phyloP scores from a whole-genome alignment of 2,329 filamentous ascomycete species.

The Knoxdaviesia capensis region DNA sequence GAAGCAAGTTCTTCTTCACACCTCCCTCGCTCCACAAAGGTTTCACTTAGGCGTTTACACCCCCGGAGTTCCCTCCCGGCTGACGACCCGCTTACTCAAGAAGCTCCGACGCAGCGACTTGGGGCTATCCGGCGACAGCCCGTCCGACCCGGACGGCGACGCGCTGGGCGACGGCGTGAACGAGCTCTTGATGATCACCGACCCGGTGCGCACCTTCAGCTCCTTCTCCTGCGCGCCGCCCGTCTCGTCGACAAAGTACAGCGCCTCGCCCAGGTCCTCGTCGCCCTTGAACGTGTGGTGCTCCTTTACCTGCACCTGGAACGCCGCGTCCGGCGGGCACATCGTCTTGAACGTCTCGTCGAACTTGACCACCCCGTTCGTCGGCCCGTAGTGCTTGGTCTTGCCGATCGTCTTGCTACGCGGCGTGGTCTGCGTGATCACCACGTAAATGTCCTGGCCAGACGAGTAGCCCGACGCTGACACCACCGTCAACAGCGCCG shows the following conservation, averaged over 20 bases:
- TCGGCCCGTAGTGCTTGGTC: conserved; percentile 72
- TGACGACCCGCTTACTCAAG: conserved; percentile 26
- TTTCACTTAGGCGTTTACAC: not conserved
- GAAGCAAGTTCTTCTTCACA: not conserved
- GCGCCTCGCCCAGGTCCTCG: conserved; percentile 61
- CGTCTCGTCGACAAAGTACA: conserved; percentile 84
- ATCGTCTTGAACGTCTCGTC: conserved; percentile 62
- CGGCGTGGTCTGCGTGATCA: conserved; percentile 43
- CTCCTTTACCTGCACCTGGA: conserved; percentile 70
- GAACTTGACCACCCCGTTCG: conserved; percentile 43
- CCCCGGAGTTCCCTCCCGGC: conserved; percentile 22
- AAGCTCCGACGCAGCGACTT: conserved; percentile 31
- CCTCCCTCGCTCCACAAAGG: not conserved
- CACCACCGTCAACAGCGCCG: conserved; percentile 61
- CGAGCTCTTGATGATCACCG: conserved; percentile 51
- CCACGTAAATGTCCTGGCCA: conserved; percentile 59
- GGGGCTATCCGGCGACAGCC: conserved; percentile 18
- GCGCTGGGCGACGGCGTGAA: conserved; percentile 29
- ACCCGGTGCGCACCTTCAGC: conserved; percentile 52
- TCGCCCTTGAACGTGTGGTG: conserved; percentile 72
- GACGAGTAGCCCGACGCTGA: conserved; percentile 61
- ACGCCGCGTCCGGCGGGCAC: conserved; percentile 66
- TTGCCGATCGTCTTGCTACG: conserved; percentile 73
- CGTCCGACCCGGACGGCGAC: conserved; percentile 9
- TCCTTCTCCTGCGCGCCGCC: conserved; percentile 48